Percentiles rank a stretch among this genome's conserved stretches.
Evolutionary conservation across 805 yeast species (phyloP).

Genomic region (Ogataea chonburiensis): DNA sequence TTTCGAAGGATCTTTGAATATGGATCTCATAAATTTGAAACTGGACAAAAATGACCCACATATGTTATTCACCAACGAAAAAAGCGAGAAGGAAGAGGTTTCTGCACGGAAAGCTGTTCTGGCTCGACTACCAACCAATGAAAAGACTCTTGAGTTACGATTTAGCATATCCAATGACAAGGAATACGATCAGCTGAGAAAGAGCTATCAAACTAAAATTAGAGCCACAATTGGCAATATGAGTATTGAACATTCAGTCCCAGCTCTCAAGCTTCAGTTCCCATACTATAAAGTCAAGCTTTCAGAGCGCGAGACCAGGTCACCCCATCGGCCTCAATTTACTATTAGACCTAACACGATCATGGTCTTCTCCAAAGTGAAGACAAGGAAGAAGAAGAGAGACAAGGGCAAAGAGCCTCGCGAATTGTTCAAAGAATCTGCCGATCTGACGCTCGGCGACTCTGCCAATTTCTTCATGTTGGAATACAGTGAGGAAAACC

Average conservation of each 20-base stretch:
- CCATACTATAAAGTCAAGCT: slow-evolving; percentile 86
- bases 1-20: slow-evolving; percentile 61
- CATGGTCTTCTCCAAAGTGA: slow-evolving; percentile 72
- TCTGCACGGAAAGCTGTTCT: slow-evolving; percentile 17
- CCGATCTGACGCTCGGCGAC: slow-evolving; percentile 83
- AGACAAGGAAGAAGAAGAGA: slow-evolving; percentile 78
- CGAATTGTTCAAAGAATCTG: slow-evolving; percentile 67
- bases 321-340: slow-evolving; percentile 79
- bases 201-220: slow-evolving; percentile 86
- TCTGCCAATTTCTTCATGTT: slow-evolving; percentile 71
- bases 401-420: slow-evolving; percentile 81
- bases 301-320: slow-evolving; percentile 63
- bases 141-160: slow-evolving; percentile 52
- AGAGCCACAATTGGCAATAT: slow-evolving; percentile 90
- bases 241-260: slow-evolving; percentile 86
- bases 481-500: slow-evolving; percentile 90
- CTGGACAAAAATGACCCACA: slow-evolving; percentile 88
- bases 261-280: slow-evolving; percentile 81
- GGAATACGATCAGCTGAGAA: slow-evolving; percentile 77
- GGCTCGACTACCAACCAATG: slow-evolving; percentile 52
- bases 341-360: slow-evolving; percentile 73
- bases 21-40: slow-evolving; percentile 39
- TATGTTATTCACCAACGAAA: slow-evolving; percentile 60
- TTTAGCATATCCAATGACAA: slow-evolving; percentile 88
- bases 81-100: slow-evolving; percentile 12